Percentiles rank a stretch among this genome's conserved stretches.
Evolutionary conservation across 495 filamentous ascomycete genomes (phyloP).

Genomic region (Oidiodendron maius): DNA sequence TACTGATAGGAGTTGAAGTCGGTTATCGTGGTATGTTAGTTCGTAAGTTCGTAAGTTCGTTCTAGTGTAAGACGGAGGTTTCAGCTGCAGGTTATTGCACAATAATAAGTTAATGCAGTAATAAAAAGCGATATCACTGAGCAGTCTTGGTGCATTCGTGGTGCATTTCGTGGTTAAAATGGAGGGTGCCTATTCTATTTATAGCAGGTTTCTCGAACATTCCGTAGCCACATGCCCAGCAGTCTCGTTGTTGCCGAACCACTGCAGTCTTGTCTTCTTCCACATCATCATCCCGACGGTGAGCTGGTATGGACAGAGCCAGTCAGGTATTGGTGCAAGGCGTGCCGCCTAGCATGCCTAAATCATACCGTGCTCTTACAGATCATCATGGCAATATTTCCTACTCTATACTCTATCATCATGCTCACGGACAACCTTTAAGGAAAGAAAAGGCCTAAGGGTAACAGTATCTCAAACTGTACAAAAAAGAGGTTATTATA

Average conservation of each 20-base stretch:
- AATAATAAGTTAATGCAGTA: too few species aligned
- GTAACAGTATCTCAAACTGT: slow-evolving; percentile 23
- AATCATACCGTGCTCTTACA: slow-evolving; percentile 14
- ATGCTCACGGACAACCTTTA: slow-evolving; percentile 19
- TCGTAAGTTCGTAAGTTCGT: too few species aligned
- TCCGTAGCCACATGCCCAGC: background rate
- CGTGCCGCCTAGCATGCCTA: too few species aligned
- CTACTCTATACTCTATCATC: slow-evolving; percentile 21
- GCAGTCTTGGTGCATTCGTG: too few species aligned
- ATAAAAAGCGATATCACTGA: too few species aligned
- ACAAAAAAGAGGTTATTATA: slow-evolving; percentile 26
- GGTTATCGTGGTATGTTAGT: too few species aligned
- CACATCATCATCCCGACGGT: slow-evolving; percentile 1
- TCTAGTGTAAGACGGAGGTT: too few species aligned
- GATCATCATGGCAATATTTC: slow-evolving; percentile 22
- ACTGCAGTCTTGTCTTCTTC: background rate
- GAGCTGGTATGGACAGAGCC: slow-evolving; percentile 5
- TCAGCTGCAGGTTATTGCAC: too few species aligned
- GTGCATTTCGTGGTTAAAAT: too few species aligned
- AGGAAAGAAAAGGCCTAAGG: slow-evolving; percentile 23
- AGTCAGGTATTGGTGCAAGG: slow-evolving; percentile 8
- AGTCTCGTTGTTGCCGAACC: background rate
- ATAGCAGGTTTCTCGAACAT: slow-evolving; percentile 3
- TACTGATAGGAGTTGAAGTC: too few species aligned
- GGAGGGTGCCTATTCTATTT: too few species aligned